Evolutionary conservation across 2,329 filamentous ascomycete species (phyloP), one percentile per base, ranked within the genome.

Genomic region (Tothia fuscella): DNA sequence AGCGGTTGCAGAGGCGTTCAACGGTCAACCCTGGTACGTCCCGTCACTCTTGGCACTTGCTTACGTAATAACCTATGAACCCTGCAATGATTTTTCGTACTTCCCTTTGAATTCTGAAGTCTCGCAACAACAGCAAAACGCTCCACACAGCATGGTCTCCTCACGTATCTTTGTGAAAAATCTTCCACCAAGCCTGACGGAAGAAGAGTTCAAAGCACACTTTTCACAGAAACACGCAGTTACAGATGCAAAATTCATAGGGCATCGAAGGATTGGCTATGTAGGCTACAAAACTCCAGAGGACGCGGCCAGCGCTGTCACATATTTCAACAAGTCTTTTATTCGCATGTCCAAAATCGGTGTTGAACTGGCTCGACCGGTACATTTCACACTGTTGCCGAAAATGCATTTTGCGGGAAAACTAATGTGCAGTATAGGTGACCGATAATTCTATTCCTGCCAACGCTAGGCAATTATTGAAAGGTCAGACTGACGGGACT

Each of bases 311-410:
- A 76, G 79, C 56, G 89, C 91, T 33, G 82, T 93, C 58, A 88
- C 84, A 62, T 93, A 94, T 67, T 95, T 95, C 71, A 88, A 98
- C 69, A 85, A 77, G 59, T 81, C 88, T 48, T 98, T 87, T 63
- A 86, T 98, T 54, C 85, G 87, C 53, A 91, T 95, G 83, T 94
- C 88, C 44, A 93, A 81, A 67, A 87, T 98, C 54, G 74, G 72
- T 22, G 91, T 95, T 47, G 88, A 95, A 65, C 67, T 91, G 55
- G 91, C 91, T 43, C 80, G 76, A 59, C 81, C 91, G 46, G 82
- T 93, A 67, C 57, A 74, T 44, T 22, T 29, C 9, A 13, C 16
- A 9, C 13, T 12, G 21, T 32, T 13, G 13, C 28, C n/a, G 20
- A 29, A 14, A 10, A 10, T 10, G 10, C 14, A 14, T 14, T 29